Evolutionary conservation across 2,329 filamentous ascomycete species (phyloP), one percentile per base, ranked within the genome.

Genomic region (Venturia oleaginea): DNA sequence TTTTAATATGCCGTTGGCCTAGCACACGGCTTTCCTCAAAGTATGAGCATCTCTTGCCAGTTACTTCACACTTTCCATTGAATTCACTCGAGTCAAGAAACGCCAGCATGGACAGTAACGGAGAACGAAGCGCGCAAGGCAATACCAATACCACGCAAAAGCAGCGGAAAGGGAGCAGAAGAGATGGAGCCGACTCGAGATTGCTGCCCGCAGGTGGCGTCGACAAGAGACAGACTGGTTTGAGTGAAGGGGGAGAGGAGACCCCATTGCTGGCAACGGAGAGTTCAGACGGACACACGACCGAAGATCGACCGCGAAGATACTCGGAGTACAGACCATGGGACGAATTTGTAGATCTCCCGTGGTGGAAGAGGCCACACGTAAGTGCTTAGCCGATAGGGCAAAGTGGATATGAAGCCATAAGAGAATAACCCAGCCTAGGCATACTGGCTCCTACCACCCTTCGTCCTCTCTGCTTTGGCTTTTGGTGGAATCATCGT

Each of bases 401-500:
- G 54, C n/a, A 24, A 17, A 40, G 34, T 30, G 32, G 27, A 40
- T 24, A 22, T 17, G 22, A 27, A 27, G 46, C 22, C 11, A 51
- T 22, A 6, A 6, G 10, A 30, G 37, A 59, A 24, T 61, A 43
- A 43, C 42, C 4, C 2, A 19, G 0, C 34, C 66, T 40, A 77
- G 90, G 84, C 95, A 62, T 90, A 82, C 75, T 97, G 92, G 90
- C 81, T 97, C 4, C 75, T 97, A 8, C 85, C 84, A 0, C 90
- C 92, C 0, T 94, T 92, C 75, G 81, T 89, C 64, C 76, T 96
- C 55, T 93, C 91, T 72, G 91, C 91, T 0, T 79, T 95, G 63
- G 92, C 92, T 0, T 93, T 94, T 74, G 94, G 93, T 38, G 91
- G 91, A 65, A 84, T 90, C 7, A 80, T 94, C 8, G 90, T 97